Evolutionary conservation across 2,329 filamentous ascomycete species (phyloP).

Genomic region (Stemphylium beticola): DNA sequence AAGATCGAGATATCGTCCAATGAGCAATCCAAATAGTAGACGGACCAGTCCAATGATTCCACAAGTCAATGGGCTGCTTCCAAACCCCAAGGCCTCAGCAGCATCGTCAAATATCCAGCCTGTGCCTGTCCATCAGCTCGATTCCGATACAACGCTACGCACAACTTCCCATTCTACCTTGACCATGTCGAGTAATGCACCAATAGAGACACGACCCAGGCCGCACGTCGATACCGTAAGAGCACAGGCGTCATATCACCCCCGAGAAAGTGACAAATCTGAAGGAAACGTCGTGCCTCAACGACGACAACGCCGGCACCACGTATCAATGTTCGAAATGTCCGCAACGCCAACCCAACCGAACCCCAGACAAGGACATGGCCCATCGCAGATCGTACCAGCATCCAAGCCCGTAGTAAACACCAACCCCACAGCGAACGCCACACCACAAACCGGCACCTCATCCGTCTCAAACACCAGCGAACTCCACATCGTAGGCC

Average conservation of each 20-base stretch:
- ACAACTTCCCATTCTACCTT: not conserved
- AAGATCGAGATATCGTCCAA: slow-evolving; percentile 20
- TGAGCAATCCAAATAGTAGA: slow-evolving; percentile 14
- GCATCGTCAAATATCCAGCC: not conserved
- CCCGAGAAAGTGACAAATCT: not conserved
- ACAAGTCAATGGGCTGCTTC: not conserved
- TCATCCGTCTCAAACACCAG: not conserved
- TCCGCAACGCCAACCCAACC: not conserved
- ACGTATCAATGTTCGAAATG: not conserved
- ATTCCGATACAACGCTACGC: not conserved
- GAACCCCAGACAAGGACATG: not conserved
- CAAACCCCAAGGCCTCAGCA: not conserved
- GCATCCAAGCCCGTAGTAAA: not conserved
- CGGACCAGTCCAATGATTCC: slow-evolving; percentile 4
- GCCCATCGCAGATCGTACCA: not conserved
- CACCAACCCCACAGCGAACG: too few relatives aligned
- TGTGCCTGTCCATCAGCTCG: not conserved
- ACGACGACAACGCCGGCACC: not conserved
- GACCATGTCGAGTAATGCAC: not conserved
- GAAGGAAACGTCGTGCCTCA: not conserved
- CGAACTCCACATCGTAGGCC: slow-evolving; percentile 7
- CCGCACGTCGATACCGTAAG: not conserved
- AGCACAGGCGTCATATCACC: not conserved
- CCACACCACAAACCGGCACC: too few relatives aligned
- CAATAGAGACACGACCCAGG: not conserved